Base-by-base conservation (phyloP, 192 early-diverging fungal species). In the Gigaspora rosea region DNA sequence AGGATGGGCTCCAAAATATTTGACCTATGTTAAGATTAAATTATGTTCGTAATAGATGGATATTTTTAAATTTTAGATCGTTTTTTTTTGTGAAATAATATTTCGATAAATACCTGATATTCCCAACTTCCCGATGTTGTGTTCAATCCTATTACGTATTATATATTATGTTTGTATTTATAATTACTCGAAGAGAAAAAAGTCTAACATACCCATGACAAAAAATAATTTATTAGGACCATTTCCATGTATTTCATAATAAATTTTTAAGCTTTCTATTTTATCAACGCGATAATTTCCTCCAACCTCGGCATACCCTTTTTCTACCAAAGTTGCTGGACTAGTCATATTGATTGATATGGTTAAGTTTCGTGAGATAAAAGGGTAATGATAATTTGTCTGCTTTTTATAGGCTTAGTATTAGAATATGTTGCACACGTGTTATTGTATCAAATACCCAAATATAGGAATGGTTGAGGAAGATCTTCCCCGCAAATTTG, bases 161-260 rank as follows among this genome's bases (percentile, higher is more conserved):
- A 35, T 63, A 63, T 33, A 32, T 1, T 57, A 16, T 16, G 13
- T 15, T 11, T 47, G 5, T 11, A 48, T 47, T 20, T 67, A 72
- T 0, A 75, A 67, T 35, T 79, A 27, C 27, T 41, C 7, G 0
- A n/a, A n/a, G 41, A 41, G 41, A 41, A 41, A 27, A 41, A 41
- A 41, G 41, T 41, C 41, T 41, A 41, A 76, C 36, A 78, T 80
- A 77, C 91, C 95, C 92, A 94, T 94, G 10, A 96, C 81, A 35
- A 95, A 81, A 27, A 94, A 78, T 6, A 96, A 79, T 74, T 90
- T 88, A 51, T 86, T 86, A 4, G 89, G 88, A 0, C 93, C 94
- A 4, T 75, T 86, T 32, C 95, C 95, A 76, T 90, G 89, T 47
- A 91, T 84, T 80, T 94, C 92, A 80, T 94, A 94, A 85, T 94